Conservation (phyloP, 257 asterid genomes). For the Verbena officinalis region DNA sequence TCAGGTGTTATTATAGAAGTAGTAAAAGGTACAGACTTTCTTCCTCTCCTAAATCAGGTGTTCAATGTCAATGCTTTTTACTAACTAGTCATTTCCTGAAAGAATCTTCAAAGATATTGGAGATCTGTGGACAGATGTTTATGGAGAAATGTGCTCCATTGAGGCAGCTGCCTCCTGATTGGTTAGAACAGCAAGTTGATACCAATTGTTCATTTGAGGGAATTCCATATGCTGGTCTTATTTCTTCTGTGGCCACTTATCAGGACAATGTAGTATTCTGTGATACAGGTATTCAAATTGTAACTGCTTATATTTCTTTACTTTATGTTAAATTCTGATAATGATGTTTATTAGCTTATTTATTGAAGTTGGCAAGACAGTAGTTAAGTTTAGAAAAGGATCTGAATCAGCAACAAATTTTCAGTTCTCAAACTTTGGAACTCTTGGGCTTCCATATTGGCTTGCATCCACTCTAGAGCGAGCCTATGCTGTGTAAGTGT, state of each 20-base stretch:
- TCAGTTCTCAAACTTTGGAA: constrained; percentile 68
- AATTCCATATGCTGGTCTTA: constrained; percentile 68
- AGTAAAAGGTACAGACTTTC: constrained; percentile 60
- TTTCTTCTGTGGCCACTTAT: constrained; percentile 69
- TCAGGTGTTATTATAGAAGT: constrained; percentile 66
- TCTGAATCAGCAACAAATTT: constrained; percentile 58
- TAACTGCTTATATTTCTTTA: constrained; percentile 17
- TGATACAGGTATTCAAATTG: constrained; percentile 63
- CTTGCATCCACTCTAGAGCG: constrained; percentile 64
- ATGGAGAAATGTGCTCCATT: constrained; percentile 63
- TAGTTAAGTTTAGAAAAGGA: constrained; percentile 53
- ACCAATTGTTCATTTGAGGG: constrained; percentile 45
- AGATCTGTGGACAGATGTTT: constrained; percentile 73
- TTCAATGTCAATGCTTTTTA: constrained; percentile 27
- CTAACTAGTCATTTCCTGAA: constrained; percentile 42
- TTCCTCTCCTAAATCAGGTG: constrained; percentile 14
- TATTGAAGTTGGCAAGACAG: constrained; percentile 76
- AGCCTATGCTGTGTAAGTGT: constrained; percentile 65
- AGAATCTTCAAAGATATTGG: constrained; percentile 82
- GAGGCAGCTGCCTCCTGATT: constrained; percentile 59
- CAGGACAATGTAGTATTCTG: constrained; percentile 60
- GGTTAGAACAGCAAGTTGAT: constrained; percentile 54
- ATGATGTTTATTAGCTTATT: constrained; percentile 33
- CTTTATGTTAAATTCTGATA: constrained; percentile 16
- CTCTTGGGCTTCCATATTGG: constrained; percentile 95